These are phyloP conservation scores for Agaricales sp. DNA, from an alignment of 1,284 basidiomycete species.

Conservation along the genomic window DNA sequence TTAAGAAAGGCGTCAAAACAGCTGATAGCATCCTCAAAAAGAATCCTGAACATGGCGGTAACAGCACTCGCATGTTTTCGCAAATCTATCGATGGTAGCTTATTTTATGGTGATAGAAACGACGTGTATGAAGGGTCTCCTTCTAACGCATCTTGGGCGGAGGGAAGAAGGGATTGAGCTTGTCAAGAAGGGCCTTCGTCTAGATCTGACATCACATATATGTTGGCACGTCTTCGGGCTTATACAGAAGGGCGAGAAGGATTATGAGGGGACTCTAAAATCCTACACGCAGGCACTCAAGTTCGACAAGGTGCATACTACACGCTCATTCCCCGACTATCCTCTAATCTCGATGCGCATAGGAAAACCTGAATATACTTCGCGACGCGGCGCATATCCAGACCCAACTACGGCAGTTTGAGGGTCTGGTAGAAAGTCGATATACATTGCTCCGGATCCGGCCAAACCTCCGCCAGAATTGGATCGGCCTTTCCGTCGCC, in stretches of 20 bases:
- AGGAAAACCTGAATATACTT: slow-evolving; percentile 93
- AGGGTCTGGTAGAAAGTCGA: slow-evolving; percentile 75
- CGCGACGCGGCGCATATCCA: slow-evolving; percentile 88
- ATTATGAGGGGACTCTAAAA: slow-evolving; percentile 84
- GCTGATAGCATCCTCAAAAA: slow-evolving; percentile 95
- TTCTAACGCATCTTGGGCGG: slow-evolving; percentile 76
- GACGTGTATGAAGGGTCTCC: slow-evolving; percentile 87
- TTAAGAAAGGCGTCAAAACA: slow-evolving; percentile 86
- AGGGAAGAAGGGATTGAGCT: slow-evolving; percentile 80
- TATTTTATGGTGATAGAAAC: slow-evolving; percentile 52
- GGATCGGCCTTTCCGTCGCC: slow-evolving; percentile 85
- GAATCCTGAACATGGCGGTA: slow-evolving; percentile 92
- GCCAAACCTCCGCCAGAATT: slow-evolving; percentile 81
- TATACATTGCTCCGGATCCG: slow-evolving; percentile 74
- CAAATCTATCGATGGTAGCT: slow-evolving; percentile 13
- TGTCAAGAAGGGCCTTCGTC: slow-evolving; percentile 81
- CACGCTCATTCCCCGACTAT: background rate
- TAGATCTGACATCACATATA: slow-evolving; percentile 91
- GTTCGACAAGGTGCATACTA: slow-evolving; percentile 83
- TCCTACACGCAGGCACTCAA: slow-evolving; percentile 76
- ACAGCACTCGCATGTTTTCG: slow-evolving; percentile 8
- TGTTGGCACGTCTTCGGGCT: slow-evolving; percentile 98
- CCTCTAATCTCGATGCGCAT: background rate
- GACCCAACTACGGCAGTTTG: slow-evolving; percentile 83
- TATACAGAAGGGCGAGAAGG: slow-evolving; percentile 85